Evolutionary conservation across 2,329 filamentous ascomycete genomes (phyloP).

Genomic region (Cladosporium sp.): DNA sequence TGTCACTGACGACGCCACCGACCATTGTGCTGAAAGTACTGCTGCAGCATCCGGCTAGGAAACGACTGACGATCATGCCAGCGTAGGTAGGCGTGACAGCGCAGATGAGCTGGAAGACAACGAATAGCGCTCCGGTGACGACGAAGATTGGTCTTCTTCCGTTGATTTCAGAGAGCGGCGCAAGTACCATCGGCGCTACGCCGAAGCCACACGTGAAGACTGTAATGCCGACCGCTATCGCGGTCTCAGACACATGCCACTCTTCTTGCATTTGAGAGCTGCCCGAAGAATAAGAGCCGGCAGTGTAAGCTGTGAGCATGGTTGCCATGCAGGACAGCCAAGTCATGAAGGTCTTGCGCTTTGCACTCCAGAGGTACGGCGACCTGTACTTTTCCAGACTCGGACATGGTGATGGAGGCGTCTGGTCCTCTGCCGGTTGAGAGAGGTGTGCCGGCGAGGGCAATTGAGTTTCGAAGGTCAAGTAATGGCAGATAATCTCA

Average conservation of each 20-base stretch:
- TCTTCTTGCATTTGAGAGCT: constrained; percentile 58
- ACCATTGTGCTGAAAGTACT: constrained; percentile 83
- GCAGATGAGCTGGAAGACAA: constrained; percentile 65
- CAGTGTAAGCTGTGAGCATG: constrained; percentile 69
- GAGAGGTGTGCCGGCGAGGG: constrained; percentile 40
- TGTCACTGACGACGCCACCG: constrained; percentile 82
- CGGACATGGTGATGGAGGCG: constrained; percentile 48
- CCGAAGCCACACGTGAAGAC: constrained; percentile 77
- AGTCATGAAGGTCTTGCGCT: constrained; percentile 64
- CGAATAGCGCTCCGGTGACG: constrained; percentile 63
- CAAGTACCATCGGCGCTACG: constrained; percentile 78
- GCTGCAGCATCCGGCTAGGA: constrained; percentile 70
- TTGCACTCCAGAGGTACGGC: constrained; percentile 66
- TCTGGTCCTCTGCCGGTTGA: constrained; percentile 25
- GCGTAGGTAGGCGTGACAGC: constrained; percentile 63
- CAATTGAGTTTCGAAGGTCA: constrained; percentile 56
- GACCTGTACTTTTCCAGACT: constrained; percentile 60
- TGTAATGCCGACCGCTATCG: constrained; percentile 69
- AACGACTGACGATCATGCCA: constrained; percentile 69
- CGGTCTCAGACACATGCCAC: constrained; percentile 60
- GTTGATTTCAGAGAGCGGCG: constrained; percentile 83
- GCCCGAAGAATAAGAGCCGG: constrained; percentile 72
- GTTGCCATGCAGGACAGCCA: constrained; percentile 71
- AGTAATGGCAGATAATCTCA: constrained; percentile 50
- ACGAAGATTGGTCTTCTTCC: constrained; percentile 80